phyloP scores from a whole-genome alignment of 805 yeast genomes.

The Yarrowia sp. region DNA sequence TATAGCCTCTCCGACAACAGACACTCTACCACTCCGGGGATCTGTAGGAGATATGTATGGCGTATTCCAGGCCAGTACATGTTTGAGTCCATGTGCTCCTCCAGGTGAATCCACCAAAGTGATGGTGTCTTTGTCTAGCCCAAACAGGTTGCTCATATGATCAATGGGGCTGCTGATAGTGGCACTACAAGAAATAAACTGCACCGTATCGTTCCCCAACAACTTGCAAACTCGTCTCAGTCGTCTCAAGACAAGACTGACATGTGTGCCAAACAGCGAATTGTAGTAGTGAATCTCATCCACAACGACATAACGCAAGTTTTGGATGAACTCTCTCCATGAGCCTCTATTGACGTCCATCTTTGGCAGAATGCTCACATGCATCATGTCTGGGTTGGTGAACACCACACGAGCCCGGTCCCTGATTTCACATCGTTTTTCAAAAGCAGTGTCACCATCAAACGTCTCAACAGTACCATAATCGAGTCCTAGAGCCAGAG shows the following conservation, averaged over 20 bases:
- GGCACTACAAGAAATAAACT: constrained; percentile 90
- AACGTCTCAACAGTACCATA: constrained; percentile 67
- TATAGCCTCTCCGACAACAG: constrained; percentile 74
- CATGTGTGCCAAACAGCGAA: constrained; percentile 92
- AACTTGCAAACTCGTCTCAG: constrained; percentile 60
- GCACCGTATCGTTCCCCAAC: constrained; percentile 53
- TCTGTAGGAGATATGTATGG: constrained; percentile 64
- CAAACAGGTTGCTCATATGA: constrained; percentile 75
- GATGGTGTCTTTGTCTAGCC: constrained; percentile 42
- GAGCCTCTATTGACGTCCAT: not conserved
- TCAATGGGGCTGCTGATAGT: constrained; percentile 71
- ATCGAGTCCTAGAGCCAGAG: constrained; percentile 44
- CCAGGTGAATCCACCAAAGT: constrained; percentile 71
- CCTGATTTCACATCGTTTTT: constrained; percentile 53
- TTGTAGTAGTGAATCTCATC: constrained; percentile 80
- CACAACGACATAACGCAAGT: constrained; percentile 71
- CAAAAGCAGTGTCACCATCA: constrained; percentile 87
- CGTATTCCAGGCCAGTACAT: constrained; percentile 80
- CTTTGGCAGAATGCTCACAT: constrained; percentile 76
- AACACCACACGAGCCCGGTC: constrained; percentile 73
- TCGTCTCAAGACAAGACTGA: constrained; percentile 78
- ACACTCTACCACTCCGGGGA: constrained; percentile 58
- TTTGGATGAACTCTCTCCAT: constrained; percentile 60
- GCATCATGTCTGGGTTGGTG: constrained; percentile 94
- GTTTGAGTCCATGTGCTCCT: constrained; percentile 78